phyloP scores from a whole-genome alignment of 2,329 filamentous ascomycete species.

The Diaporthe sp. region DNA sequence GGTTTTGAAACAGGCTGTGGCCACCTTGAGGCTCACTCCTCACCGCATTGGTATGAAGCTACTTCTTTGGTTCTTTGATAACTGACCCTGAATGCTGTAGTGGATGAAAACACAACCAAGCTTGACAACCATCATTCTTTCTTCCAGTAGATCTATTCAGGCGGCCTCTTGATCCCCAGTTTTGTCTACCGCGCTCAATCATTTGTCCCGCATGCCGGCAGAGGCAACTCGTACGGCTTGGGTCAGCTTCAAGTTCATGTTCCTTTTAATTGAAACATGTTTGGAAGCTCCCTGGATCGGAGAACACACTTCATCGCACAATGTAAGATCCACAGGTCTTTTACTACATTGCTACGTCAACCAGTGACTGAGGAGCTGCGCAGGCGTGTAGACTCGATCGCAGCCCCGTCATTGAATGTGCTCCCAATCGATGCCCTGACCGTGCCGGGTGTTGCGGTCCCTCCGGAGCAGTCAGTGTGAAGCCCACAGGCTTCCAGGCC shows the following conservation, averaged over 20 bases:
- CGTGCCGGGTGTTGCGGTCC: neutral
- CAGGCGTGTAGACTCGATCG: neutral
- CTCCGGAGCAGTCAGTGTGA: neutral
- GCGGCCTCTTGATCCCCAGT: neutral
- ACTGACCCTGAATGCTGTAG: too few species aligned
- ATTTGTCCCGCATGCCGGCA: neutral
- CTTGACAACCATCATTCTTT: constrained; percentile 52
- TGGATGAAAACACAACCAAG: constrained; percentile 64
- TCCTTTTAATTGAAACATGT: neutral
- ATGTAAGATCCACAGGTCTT: too few species aligned
- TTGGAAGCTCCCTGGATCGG: neutral
- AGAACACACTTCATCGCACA: neutral
- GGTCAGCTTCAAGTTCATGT: neutral
- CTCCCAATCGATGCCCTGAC: too few species aligned
- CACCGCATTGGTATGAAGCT: too few species aligned
- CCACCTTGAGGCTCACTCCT: too few species aligned
- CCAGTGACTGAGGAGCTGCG: neutral
- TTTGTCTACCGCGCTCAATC: neutral
- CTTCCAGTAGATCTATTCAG: constrained; percentile 25
- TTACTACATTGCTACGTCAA: neutral
- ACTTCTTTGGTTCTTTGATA: too few species aligned
- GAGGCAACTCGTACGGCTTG: neutral
- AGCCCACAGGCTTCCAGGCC: neutral
- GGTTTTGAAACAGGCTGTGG: too few species aligned
- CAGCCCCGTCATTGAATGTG: too few species aligned